Evolutionary conservation across 2,329 filamentous ascomycete species (phyloP), one percentile per base, ranked within the genome.

Genomic region (Trichoderma atrobrunneum): DNA sequence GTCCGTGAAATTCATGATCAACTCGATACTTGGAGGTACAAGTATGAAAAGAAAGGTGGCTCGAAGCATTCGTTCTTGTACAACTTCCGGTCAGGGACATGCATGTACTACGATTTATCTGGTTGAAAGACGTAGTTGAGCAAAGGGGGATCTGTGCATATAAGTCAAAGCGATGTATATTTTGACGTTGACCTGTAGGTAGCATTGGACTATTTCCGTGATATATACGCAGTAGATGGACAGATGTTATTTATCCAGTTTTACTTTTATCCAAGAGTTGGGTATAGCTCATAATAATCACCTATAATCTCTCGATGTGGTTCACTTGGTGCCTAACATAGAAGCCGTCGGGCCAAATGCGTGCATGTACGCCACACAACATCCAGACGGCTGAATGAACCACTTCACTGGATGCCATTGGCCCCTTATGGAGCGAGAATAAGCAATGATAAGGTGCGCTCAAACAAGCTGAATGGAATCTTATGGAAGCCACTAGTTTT

Each of bases 61-160:
- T 87, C 87, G 28, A 87, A 88, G 61, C 93, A 95, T 79, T 92
- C 93, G 12, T 97, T 97, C 82, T 88, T 98, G 67, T 97, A 97
- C 82, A 97, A 97, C 78, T 97, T 97, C 77, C 87, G 94, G 73
- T 97, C 93, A 11, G 93, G 92, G 0, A 91, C 88, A 72, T 95
- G 93, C 79, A 87, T 97, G 65, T 93, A 95, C 79, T 97, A 97
- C 81, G 94, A 97, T 81, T 82, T 98, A 57, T 84, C 84, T 34
- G 81, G 79, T n/a, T 86, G 30, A 16, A 8, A 6, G 28, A 54
- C 5, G 57, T 12, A 24, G 24, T 32, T 86, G 21, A 14, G 12
- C 11, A 34, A 12, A 4, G 32, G 18, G n/a, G 24, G 3, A 57
- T 11, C 4, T 51, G 6, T 28, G n/a, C 10, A 24, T 48, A 26